Evolutionary conservation across 2,329 filamentous ascomycete genomes (phyloP), one percentile per base, ranked within the genome.

Genomic region (Aspergillus persii): DNA sequence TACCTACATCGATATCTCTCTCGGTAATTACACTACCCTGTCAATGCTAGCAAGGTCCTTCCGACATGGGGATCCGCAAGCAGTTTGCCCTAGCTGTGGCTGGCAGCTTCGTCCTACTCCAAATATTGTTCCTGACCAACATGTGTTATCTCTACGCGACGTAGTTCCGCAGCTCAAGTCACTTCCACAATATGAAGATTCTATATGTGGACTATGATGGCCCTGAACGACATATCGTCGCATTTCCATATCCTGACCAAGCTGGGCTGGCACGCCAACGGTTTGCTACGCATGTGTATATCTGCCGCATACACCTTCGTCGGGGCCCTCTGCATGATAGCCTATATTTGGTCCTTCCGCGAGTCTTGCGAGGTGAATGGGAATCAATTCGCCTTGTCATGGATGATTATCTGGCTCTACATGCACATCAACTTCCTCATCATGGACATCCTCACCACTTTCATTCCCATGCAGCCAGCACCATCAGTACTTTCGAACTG

Each of bases 331-430:
- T 76, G 72, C 65, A 72, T 74, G 4, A 64, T 74, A 0, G 79
- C 76, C 12, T 72, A 73, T 18, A 76, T 79, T 59, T 81, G 77
- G 77, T 78, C 77, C 0, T 81, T 81, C 63, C 68, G 72, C 1
- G 61, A 73, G 15, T 67, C 64, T 9, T 81, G 80, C 79, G 18
- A 68, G 11, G 76, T 80, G 7, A 70, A 70, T 49, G 75, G 68
- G 1, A 63, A 57, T 7, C 79, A 81, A 60, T 81, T 80, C 60
- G 69, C 70, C 0, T 66, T 79, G 5, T 77, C 70, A 4, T 82
- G 80, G 80, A 71, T 79, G 66, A 61, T 66, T 0, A 57, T 80
- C 4, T 81, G 78, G 79, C 70, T 81, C 1, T 77, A 77, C 18
- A 75, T 74, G 29, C 76, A 80, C 63, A 61, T 77, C 54, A 78